These are phyloP conservation scores for Nicotiana benthamiana DNA, from an alignment of 257 asterid species.

Conservation along the genomic window DNA sequence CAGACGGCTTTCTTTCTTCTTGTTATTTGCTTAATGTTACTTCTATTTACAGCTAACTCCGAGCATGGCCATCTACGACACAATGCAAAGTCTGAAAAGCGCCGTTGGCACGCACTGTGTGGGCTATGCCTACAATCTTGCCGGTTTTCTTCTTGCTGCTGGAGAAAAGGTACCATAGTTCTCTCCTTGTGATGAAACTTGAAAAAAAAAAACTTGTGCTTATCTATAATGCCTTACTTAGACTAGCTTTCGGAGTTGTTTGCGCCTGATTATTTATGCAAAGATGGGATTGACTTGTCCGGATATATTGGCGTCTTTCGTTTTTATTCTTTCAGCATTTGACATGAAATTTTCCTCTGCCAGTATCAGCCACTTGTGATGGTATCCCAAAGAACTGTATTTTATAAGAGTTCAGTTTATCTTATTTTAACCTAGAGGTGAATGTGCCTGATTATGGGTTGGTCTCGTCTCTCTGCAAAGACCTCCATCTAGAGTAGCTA, in stretches of 20 bases:
- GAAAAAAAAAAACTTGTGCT: not conserved
- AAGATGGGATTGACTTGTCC: not conserved
- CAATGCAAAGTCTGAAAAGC: slow-evolving; percentile 87
- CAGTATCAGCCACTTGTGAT: not conserved
- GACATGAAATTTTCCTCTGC: not conserved
- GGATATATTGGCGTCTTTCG: not conserved
- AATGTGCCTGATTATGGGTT: not conserved
- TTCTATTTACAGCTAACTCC: slow-evolving; percentile 73
- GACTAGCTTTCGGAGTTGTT: not conserved
- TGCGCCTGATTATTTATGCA: not conserved
- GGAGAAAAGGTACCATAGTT: slow-evolving; percentile 70
- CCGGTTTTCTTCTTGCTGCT: slow-evolving; percentile 86
- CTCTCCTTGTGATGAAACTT: not conserved
- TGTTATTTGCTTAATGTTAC: not conserved
- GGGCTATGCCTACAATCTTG: slow-evolving; percentile 68
- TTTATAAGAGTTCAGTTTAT: not conserved
- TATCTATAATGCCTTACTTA: not conserved
- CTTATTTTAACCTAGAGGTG: not conserved
- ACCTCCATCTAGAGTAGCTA: not conserved
- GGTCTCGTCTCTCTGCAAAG: not conserved
- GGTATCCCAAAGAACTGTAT: not conserved
- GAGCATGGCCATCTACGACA: slow-evolving; percentile 83
- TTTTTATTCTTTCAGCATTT: not conserved
- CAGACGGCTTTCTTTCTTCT: not conserved
- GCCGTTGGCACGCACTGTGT: slow-evolving; percentile 82